A percentile compares a stretch with the other conserved stretches of the same genome.
phyloP scores from a whole-genome alignment of 352 stramenopile species.

The Phytophthora crassamura region DNA sequence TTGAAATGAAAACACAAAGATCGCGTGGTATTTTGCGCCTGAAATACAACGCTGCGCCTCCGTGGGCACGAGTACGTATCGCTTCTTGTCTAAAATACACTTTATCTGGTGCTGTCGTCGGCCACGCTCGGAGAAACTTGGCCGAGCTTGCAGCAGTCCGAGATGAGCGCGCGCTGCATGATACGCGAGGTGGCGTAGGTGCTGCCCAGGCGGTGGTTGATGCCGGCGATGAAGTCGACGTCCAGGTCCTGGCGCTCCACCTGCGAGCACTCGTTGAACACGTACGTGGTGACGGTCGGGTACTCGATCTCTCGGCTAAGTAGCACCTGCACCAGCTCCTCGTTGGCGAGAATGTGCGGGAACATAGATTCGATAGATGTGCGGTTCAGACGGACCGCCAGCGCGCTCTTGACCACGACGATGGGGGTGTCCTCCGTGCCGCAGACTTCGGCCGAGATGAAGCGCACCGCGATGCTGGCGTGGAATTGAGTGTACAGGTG shows the following conservation, averaged over 20 bases:
- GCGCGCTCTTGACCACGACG: slow-evolving; percentile 47
- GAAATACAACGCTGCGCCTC: too few species aligned
- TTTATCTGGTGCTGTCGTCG: neutral
- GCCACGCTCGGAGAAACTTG: neutral
- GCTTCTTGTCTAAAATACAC: too few species aligned
- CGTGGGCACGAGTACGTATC: too few species aligned
- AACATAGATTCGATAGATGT: slow-evolving; percentile 72
- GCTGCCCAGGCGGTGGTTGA: slow-evolving; percentile 45
- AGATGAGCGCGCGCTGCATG: slow-evolving; percentile 47
- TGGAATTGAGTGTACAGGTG: slow-evolving; percentile 68
- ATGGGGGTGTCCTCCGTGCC: slow-evolving; percentile 56
- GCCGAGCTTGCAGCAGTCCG: slow-evolving; percentile 35
- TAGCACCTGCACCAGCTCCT: slow-evolving; percentile 62
- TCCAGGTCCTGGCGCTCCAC: slow-evolving; percentile 60
- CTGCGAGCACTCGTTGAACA: slow-evolving; percentile 59
- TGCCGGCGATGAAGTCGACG: slow-evolving; percentile 63
- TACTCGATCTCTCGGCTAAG: slow-evolving; percentile 62
- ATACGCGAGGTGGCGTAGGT: slow-evolving; percentile 35
- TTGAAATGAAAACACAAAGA: too few species aligned
- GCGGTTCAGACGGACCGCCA: slow-evolving; percentile 60
- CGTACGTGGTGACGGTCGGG: slow-evolving; percentile 58
- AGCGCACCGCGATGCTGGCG: slow-evolving; percentile 43
- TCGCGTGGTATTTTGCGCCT: too few species aligned
- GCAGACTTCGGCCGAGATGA: slow-evolving; percentile 47
- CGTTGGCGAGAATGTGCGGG: slow-evolving; percentile 61